phyloP scores from a whole-genome alignment of 176 grass and related monocot genomes.

The Tillandsia fasciculata region DNA sequence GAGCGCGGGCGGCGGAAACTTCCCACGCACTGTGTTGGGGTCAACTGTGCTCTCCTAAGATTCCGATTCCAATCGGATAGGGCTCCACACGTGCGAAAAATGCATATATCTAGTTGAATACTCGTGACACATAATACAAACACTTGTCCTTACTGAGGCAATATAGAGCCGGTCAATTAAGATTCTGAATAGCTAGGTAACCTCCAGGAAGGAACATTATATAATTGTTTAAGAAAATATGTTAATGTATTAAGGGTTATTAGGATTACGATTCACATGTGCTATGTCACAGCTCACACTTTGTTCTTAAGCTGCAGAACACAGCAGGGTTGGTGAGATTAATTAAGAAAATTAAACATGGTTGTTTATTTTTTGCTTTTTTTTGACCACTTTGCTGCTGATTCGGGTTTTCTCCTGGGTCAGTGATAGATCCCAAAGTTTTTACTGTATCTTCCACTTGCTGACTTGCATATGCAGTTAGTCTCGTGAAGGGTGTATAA shows the following conservation, averaged over 20 bases:
- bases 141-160: no score
- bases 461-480: no score
- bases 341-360: background rate
- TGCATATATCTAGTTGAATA: no score
- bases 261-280: background rate
- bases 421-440: background rate
- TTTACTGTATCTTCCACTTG: no score
- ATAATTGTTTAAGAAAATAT: background rate
- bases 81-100: no score
- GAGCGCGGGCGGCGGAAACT: no score
- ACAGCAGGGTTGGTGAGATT: background rate
- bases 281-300: background rate
- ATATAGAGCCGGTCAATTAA: background rate
- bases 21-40: no score
- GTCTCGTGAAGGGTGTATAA: no score
- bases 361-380: background rate
- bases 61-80: no score
- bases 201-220: background rate
- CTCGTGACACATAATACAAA: no score
- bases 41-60: no score
- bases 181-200: background rate
- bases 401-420: background rate
- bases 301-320: background rate
- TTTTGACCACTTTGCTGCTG: background rate
- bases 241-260: background rate